These are phyloP conservation scores for Fusarium sp. DNA, from an alignment of 2,329 filamentous ascomycete genomes.

Conservation along the genomic window DNA sequence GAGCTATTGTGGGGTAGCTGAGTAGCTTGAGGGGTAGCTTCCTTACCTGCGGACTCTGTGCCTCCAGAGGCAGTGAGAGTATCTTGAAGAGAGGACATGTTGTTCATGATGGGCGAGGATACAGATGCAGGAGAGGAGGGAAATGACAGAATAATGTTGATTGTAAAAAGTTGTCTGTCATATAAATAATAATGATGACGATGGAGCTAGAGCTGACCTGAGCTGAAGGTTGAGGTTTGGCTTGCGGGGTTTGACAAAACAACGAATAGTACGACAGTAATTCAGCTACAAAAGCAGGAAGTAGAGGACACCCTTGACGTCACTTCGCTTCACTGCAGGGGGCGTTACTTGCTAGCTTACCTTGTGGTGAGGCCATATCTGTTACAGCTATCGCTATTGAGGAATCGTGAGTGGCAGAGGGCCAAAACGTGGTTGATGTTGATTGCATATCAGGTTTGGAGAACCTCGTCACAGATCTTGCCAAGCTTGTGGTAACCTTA, in stretches of 20 bases:
- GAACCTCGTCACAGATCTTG: conserved; percentile 1
- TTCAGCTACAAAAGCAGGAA: conserved; percentile 12
- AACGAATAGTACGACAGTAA: background rate
- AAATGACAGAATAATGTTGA: background rate
- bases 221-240: conserved; percentile 1
- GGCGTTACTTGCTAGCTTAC: conserved; percentile 4
- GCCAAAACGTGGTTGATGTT: background rate
- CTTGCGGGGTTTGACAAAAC: conserved; percentile 21
- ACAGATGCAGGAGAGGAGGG: rapidly evolving
- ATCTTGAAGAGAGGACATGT: conserved; percentile 41
- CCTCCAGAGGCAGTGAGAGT: conserved; percentile 46
- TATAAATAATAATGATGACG: conserved; percentile 24
- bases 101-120: conserved; percentile 32
- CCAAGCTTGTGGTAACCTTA: conserved; percentile 28
- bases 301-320: conserved; percentile 14
- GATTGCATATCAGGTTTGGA: conserved; percentile 3
- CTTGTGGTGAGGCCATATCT: background rate
- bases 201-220: conserved; percentile 1
- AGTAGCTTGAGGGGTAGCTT: background rate
- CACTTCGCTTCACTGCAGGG: conserved; percentile 26
- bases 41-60: conserved; percentile 44
- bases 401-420: background rate
- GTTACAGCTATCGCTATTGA: background rate
- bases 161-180: background rate
- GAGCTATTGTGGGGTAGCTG: background rate